Base-by-base conservation (phyloP, 768 basidiomycete species). In the Pleurotus pulmonarius region DNA sequence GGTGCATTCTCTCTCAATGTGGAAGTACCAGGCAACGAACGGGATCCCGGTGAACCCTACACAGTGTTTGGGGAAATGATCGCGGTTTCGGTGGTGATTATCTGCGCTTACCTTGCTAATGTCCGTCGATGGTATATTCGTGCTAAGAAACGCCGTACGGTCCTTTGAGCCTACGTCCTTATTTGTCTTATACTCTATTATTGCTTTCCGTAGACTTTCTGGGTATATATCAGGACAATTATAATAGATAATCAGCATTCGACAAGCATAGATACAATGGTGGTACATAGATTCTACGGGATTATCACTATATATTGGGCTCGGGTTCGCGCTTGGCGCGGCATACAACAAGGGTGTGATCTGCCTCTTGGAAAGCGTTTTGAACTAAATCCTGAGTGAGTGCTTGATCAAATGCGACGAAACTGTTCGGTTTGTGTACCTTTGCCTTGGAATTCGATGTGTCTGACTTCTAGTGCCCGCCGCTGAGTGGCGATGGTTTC, bases 1-100 rank as follows among this genome's bases (percentile, higher is more conserved):
- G 92, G 88, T 44, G 20, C 82, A 12, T 81, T 83, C 64, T 87
- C 88, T 3, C 71, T 85, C 67, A 96, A 97, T 64, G 62, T 87
- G 43, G 67, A 59, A 4, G 60, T 91, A 3, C 92, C 92, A 0
- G 66, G 66, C n/a, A 89, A 90, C 66, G 34, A 51, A 3, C 61
- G 65, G 58, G 61, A 65, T 3, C 65, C 68, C 0, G 67, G 59
- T 13, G 71, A 73, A 12, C 73, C 73, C 12, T 80, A 72, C 67
- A 74, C 78, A 64, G 73, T 75, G 18, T 93, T 92, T 63, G 80
- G 71, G 8, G 68, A 83, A 20, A 73, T 88, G 24, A 61, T 90
- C 44, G 70, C 75, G 6, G 56, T 80, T 8, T 71, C 77, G 5
- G 59, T 77, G 22, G 24, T 79, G 12, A 73, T 87, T 37, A 66